Evolutionary conservation across 257 asterid species (phyloP).

Genomic region (Phtheirospermum japonicum): DNA sequence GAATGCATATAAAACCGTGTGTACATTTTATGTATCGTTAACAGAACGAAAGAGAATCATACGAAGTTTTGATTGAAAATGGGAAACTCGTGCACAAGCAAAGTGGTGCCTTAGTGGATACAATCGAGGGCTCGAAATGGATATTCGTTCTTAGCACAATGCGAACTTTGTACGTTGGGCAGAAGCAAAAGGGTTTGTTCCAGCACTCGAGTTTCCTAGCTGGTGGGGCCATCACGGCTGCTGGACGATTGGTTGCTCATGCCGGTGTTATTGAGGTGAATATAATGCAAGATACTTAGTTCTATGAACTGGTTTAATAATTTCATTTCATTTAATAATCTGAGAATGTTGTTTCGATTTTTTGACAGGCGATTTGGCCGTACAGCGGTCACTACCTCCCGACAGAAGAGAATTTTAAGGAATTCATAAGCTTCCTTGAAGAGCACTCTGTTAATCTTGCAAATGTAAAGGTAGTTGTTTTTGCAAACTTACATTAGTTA

Average conservation of each 20-base stretch:
- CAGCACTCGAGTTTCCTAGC: no score
- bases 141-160: slow-evolving; percentile 90
- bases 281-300: neutral
- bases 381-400: no score
- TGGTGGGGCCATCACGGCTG: slow-evolving; percentile 97
- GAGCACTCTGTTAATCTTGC: slow-evolving; percentile 77
- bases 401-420: no score
- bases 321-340: no score
- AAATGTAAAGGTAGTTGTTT: slow-evolving; percentile 67
- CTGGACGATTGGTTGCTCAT: slow-evolving; percentile 83
- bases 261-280: slow-evolving; percentile 76
- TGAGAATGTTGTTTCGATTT: no score
- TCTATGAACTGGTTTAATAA: no score
- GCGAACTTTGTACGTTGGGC: slow-evolving; percentile 68
- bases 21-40: neutral
- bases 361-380: no score
- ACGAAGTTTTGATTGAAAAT: slow-evolving; percentile 58
- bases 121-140: slow-evolving; percentile 81
- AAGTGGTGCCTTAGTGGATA: slow-evolving; percentile 56
- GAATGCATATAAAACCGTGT: no score
- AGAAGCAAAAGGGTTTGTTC: slow-evolving; percentile 74
- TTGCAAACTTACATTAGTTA: neutral
- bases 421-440: slow-evolving; percentile 74
- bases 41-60: slow-evolving; percentile 82
- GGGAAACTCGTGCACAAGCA: slow-evolving; percentile 72